Base-by-base conservation (phyloP, 257 asterid genomes). In the Penstemon barbatus region DNA sequence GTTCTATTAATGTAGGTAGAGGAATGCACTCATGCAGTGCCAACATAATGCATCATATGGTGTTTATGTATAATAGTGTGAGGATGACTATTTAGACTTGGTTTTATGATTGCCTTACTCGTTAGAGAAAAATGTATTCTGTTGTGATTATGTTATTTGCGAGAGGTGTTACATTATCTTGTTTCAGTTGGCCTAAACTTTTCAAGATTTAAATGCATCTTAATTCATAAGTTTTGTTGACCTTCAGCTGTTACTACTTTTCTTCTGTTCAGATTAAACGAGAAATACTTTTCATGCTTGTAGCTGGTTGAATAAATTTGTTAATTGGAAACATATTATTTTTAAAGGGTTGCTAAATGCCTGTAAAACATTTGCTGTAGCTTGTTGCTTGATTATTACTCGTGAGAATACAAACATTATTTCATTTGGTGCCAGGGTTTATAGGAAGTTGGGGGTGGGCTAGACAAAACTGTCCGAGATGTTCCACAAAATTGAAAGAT, bases 231-330 rank as follows among this genome's bases (percentile, higher is more conserved):
- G 52, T 42, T 67, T 9, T 52, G 45, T 9, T n/a, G 25, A 52
- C 36, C 15, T 54, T 18, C 25, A 43, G 39, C 25, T 13, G 4
- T 6, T 39, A 36, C 50, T 10, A 19, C 25, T 33, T 8, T 12
- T 19, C 42, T 33, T 53, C 6, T 36, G 13, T 52, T 12, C 37
- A 55, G 36, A 9, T 52, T 25, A 25, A 25, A 25, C 33, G 65
- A 71, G 41, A 4, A 45, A 54, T 6, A 66, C 61, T 59, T 59
- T 44, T 38, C 8, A 57, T 61, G 61, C 71, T 68, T 46, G 66
- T 50, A 36, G 56, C 62, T n/a, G 36, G 15, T 52, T 52, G 40
- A 52, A 73, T 51, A 66, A 42, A 1, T 25, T 25, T 19, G 19
- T 61, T 45, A 60, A 61, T 39, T 68, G 19, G 54, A 63, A 57